Evolutionary conservation across 139 green algal species (phyloP).

Genomic region (Axilococcus clingmanii): DNA sequence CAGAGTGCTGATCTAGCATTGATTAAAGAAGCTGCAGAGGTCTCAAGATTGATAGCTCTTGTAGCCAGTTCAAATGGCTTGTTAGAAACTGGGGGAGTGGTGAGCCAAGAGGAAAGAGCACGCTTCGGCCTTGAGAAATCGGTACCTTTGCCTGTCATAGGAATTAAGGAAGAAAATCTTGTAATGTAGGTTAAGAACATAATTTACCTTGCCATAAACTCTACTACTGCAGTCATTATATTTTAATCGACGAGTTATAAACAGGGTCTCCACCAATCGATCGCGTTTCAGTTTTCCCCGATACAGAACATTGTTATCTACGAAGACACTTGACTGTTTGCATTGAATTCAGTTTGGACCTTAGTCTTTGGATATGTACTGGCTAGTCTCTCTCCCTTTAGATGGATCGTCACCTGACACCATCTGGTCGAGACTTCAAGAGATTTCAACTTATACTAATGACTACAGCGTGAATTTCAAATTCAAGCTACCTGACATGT

Average conservation of each 20-base stretch:
- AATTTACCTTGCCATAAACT: no score
- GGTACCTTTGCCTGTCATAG: no score
- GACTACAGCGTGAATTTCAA: conserved; percentile 42
- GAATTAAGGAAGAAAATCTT: no score
- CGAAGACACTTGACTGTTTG: no score
- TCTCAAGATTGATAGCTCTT: not conserved
- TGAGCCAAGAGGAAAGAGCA: conserved; percentile 1
- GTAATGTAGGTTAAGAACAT: no score
- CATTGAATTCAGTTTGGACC: no score
- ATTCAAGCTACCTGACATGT: conserved; percentile 72
- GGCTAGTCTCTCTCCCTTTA: conserved; percentile 64
- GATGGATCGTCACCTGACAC: conserved; percentile 32
- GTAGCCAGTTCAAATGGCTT: not conserved
- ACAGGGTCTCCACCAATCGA: no score
- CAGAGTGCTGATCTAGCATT: not conserved
- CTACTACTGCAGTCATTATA: no score
- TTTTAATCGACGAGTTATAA: no score
- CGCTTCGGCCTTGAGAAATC: conserved; percentile 1
- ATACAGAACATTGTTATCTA: no score
- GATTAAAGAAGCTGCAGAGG: not conserved
- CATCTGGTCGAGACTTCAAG: conserved; percentile 62
- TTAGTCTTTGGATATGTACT: conserved; percentile 47
- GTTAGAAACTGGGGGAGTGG: not conserved
- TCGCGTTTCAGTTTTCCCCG: no score
- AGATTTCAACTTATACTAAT: conserved; percentile 49